Percentiles rank a stretch among this genome's conserved stretches.
phyloP scores from a whole-genome alignment of 2,329 filamentous ascomycete genomes.

The Anisogramma anomala region DNA sequence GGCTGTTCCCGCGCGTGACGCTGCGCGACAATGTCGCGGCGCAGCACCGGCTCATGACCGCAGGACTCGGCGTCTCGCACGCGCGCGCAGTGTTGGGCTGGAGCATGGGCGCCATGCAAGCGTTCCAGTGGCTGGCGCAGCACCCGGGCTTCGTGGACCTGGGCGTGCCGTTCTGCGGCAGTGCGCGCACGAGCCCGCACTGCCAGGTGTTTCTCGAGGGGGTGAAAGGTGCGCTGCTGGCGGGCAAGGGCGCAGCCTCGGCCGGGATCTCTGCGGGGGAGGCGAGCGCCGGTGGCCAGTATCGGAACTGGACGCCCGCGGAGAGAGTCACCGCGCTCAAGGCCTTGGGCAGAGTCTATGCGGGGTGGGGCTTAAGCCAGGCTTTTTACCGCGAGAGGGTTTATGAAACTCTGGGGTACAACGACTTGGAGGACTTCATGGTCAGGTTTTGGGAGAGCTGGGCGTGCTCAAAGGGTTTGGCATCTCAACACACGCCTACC shows the following conservation, averaged over 20 bases:
- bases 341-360: constrained; percentile 64
- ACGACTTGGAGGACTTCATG: constrained; percentile 63
- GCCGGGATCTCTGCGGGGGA: constrained; percentile 9
- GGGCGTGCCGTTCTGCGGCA: constrained; percentile 37
- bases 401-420: constrained; percentile 55
- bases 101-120: constrained; percentile 44
- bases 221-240: constrained; percentile 34
- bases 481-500: not conserved
- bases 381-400: constrained; percentile 63
- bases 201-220: constrained; percentile 46
- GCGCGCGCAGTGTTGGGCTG: constrained; percentile 40
- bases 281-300: not conserved
- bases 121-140: constrained; percentile 40
- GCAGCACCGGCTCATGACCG: constrained; percentile 32
- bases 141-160: constrained; percentile 36
- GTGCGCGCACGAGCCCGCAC: constrained; percentile 37
- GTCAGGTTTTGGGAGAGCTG: constrained; percentile 64
- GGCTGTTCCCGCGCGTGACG: constrained; percentile 32
- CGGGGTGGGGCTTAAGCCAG: constrained; percentile 72
- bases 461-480: constrained; percentile 30
- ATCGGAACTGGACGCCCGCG: constrained; percentile 14
- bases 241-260: constrained; percentile 22
- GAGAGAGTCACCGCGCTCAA: constrained; percentile 39
- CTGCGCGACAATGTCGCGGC: constrained; percentile 41
- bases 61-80: constrained; percentile 28